Conservation (phyloP, 768 basidiomycete genomes). For the Suillus cothurnatus region DNA sequence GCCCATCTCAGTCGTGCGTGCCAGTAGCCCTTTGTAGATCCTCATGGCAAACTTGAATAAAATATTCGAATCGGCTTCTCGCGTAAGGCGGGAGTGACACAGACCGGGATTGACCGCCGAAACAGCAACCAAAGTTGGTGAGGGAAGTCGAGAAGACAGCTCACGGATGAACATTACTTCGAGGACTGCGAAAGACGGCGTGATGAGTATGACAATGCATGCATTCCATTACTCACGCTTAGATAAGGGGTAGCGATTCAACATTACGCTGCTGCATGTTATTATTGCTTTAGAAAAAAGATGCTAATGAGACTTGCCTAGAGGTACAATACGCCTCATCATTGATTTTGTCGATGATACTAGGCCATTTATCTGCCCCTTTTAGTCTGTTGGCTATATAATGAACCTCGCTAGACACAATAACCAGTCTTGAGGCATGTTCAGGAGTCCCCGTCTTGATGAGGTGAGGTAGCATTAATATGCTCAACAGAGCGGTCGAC, state of each 20-base stretch:
- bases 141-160: conserved; percentile 33
- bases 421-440: conserved; percentile 30
- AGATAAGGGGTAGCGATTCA: conserved; percentile 26
- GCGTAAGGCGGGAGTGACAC: conserved; percentile 34
- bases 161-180: conserved; percentile 39
- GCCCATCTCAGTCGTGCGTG: conserved; percentile 36
- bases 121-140: conserved; percentile 30
- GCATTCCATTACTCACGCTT: conserved; percentile 20
- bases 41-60: background rate
- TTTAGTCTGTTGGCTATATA: conserved; percentile 17
- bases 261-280: conserved; percentile 23
- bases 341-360: conserved; percentile 32
- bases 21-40: conserved; percentile 25
- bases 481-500: conserved; percentile 36
- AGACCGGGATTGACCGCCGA: conserved; percentile 38
- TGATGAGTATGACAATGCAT: conserved; percentile 6
- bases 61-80: conserved; percentile 19
- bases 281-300: background rate
- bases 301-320: conserved; percentile 17
- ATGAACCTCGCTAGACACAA: conserved; percentile 35
- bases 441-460: conserved; percentile 27
- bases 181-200: conserved; percentile 26
- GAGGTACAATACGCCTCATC: conserved; percentile 31
- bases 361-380: conserved; percentile 18
- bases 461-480: conserved; percentile 38